Base-by-base conservation (phyloP, 192 early-diverging fungal species). In the Coemansia sp. region DNA sequence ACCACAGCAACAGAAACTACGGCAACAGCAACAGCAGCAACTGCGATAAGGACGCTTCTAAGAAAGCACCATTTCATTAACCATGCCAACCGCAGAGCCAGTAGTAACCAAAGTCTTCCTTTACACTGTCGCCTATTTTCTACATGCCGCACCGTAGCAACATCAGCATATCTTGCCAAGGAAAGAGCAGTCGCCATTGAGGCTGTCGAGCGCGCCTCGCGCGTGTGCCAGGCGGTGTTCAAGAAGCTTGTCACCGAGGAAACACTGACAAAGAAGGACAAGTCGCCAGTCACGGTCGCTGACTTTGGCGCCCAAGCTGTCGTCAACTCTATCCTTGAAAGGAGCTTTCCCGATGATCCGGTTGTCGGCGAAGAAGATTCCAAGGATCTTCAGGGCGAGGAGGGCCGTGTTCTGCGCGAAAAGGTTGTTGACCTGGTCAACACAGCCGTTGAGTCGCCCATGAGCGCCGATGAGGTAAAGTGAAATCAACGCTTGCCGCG, bases 301-400 rank as follows among this genome's bases (percentile, higher is more conserved):
- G 97, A 99, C 70, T 97, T 85, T 75, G 87, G 90, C 42, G 87
- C 92, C 10, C 97, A 99, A 69, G 95, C 97, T 3, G 84, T 99
- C 8, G 88, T 99, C 29, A 96, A 95, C 75, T 66, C 81, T 1
- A 73, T 88, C 46, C 80, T 99, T 6, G 64, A 82, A 47, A 47
- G 81, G 48, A 64, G 78, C 46, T 97, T 98, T 46, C 93, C 95
- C 11, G 26, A 83, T 15, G 94, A 95, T 64, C 87, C 87, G 22
- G 90, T 99, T 43, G 87, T 98, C 13, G 97, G 94, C 24, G 97
- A 99, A 67, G 97, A 99, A 63, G 92, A 97, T 53, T 82, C 94
- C 0, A 81, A 82, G 51, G 94, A 93, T 45, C 75, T 99, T 8
- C 84, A 78, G 28, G 87, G 83, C 17, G 88, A 95, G 13, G 59